Base-by-base conservation (phyloP, 495 filamentous ascomycete species). In the Neurospora terricola region DNA sequence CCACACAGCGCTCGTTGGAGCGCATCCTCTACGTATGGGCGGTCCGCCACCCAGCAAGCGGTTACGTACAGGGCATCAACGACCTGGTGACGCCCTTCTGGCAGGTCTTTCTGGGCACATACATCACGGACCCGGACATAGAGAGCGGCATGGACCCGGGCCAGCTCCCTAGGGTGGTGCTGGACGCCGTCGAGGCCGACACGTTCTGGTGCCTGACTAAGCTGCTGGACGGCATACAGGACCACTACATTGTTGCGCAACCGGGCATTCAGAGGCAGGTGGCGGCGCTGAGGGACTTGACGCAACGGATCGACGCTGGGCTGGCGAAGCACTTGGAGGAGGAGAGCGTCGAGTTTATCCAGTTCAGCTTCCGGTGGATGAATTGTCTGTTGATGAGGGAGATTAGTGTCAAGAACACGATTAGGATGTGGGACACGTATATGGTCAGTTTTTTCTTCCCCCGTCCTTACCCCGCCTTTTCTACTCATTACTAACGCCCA, bases 331-430 rank as follows among this genome's bases (percentile, higher is more conserved):
- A 99, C 78, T 85, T 99, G 21, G 93, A 96, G 77, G 87, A 87
- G 30, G 93, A 98, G 79, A 91, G 92, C 12, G 94, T 99, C 37
- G 96, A 99, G 80, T 99, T 99, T 77, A 98, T 99, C 81, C 96
- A 99, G 79, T 99, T 99, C 79, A 97, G 93, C 80, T 99, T 99
- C 80, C 88, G 96, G 73, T 99, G 96, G 96, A 98, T 99, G 96
- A 99, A 99, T 77, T 99, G 96, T 78, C 87, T 99, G 73, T 85
- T 99, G 76, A 99, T 99, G 96, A 87, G 96, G 74, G 96, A 99
- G 82, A 92, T 99, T 73, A 97, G 91, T 80, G 93, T 99, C 48
- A 92, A 90, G 81, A 98, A 97, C 77, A 97, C 93, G 1, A 97
- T 98, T 76, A 86, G 96, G 74, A 99, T 99, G 96, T 99, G 96